Evolutionary conservation across 2,329 filamentous ascomycete genomes (phyloP).

Genomic region (Trichoderma oligosporum): DNA sequence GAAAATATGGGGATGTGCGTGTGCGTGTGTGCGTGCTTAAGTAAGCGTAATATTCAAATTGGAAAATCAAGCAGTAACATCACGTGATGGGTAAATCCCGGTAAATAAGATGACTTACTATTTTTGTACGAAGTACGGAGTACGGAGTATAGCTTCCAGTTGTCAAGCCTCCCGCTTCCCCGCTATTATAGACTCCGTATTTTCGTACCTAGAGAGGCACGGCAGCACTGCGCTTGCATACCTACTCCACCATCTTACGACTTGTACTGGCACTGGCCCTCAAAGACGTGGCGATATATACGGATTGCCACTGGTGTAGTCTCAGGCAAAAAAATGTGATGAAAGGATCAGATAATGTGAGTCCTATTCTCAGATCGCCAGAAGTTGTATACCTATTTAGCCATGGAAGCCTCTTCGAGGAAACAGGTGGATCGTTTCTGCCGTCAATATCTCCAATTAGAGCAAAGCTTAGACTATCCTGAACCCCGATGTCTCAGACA

Average conservation of each 20-base stretch:
- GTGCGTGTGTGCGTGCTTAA: slow-evolving; percentile 2
- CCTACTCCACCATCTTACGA: background rate
- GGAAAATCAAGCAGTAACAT: background rate
- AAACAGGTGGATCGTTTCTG: slow-evolving; percentile 51
- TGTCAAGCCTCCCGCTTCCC: background rate
- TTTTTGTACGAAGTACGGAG: background rate
- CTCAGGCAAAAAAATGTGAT: background rate
- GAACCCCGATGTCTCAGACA: slow-evolving; percentile 54
- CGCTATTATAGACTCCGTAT: no score
- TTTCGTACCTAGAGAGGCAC: no score
- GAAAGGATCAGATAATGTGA: background rate
- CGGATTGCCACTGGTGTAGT: no score
- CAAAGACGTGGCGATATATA: no score
- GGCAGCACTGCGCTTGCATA: background rate
- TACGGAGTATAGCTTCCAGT: background rate
- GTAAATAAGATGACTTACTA: background rate
- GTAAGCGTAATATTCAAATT: background rate
- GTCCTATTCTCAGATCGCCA: background rate
- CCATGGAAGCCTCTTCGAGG: slow-evolving; percentile 19
- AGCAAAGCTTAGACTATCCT: slow-evolving; percentile 63
- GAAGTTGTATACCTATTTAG: background rate
- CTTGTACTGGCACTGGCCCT: background rate
- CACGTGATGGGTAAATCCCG: slow-evolving; percentile 14
- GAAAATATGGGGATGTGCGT: slow-evolving; percentile 18
- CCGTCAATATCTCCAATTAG: slow-evolving; percentile 75